Evolutionary conservation across 371 early-diverging fungal species (phyloP).

Genomic region (Amoeboaphelidium protococcarum): DNA sequence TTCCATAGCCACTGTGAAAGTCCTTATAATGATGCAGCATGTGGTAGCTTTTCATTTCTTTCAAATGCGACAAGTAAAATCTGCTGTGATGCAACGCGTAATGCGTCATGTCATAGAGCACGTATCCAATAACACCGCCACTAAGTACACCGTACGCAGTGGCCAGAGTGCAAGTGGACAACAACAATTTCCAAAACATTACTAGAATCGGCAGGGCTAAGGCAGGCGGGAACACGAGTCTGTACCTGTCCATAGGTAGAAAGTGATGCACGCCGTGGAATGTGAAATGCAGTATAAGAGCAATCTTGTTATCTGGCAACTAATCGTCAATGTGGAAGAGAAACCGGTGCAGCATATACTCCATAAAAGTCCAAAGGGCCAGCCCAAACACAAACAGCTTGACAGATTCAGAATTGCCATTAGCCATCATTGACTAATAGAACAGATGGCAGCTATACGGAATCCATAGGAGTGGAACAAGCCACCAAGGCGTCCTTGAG

Average conservation of each 20-base stretch:
- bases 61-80: background rate
- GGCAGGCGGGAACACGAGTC: constrained; percentile 89
- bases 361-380: constrained; percentile 38
- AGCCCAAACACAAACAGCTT: constrained; percentile 30
- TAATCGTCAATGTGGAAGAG: constrained; percentile 66
- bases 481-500: constrained; percentile 69
- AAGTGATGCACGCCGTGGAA: constrained; percentile 61
- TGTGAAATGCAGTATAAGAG: constrained; percentile 42
- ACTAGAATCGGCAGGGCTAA: constrained; percentile 32
- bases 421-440: constrained; percentile 1
- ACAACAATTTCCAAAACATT: constrained; percentile 23
- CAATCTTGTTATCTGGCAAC: constrained; percentile 50
- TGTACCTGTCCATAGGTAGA: constrained; percentile 20
- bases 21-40: constrained; percentile 82
- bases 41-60: constrained; percentile 27
- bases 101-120: constrained; percentile 68
- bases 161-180: background rate
- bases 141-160: constrained; percentile 21
- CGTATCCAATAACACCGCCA: constrained; percentile 54
- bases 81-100: constrained; percentile 82
- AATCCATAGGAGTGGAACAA: constrained; percentile 62
- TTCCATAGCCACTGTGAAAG: constrained; percentile 58
- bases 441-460: constrained; percentile 25
- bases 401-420: background rate
- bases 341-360: constrained; percentile 67